Evolutionary conservation across 192 early-diverging fungal genomes (phyloP), one percentile per base, ranked within the genome.

Genomic region (Globomyces pollinis-pini): DNA sequence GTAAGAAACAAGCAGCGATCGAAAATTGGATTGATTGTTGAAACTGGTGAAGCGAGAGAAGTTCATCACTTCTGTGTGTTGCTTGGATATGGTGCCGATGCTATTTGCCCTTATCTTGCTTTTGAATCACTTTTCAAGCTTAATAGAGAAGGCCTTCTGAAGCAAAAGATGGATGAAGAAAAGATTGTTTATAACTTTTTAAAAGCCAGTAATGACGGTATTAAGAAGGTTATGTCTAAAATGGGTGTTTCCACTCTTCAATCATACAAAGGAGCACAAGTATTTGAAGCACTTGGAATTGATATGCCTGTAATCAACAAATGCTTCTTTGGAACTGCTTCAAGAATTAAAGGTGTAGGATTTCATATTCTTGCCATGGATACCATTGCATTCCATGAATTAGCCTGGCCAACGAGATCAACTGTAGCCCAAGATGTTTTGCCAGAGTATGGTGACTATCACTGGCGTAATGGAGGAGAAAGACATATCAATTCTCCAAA

Each of bases 201-300:
- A 57, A 83, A 88, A 66, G 92, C 89, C 1, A 74, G 85, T 28
- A 89, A 93, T 65, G 90, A 98, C 70, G 96, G 96, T 68, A 91
- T 96, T 66, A 77, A 86, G 41, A 98, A 98, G 75, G 93, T 98
- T 52, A 98, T 96, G 94, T 96, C 94, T 64, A 98, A 98, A 81
- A 98, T 98, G 96, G 96, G 96, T 57, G 95, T 98, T 55, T 95
- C 93, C 9, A 96, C 96, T 16, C 74, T 98, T 49, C 91, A 94
- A 71, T 88, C 85, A 11, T 98, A 98, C 82, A 96, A 96, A 77
- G 96, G 93, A 54, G 96, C 96, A 8, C 96, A 98, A 80, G 94
- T 96, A 64, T 98, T 98, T 67, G 96, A 98, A 67, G 91, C 91
- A 16, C 81, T 98, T 24, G 96, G 96, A 60, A 64, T 98, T 2